Evolutionary conservation across 768 basidiomycete species (phyloP), one percentile per base, ranked within the genome.

Genomic region (Lentinula sp.): DNA sequence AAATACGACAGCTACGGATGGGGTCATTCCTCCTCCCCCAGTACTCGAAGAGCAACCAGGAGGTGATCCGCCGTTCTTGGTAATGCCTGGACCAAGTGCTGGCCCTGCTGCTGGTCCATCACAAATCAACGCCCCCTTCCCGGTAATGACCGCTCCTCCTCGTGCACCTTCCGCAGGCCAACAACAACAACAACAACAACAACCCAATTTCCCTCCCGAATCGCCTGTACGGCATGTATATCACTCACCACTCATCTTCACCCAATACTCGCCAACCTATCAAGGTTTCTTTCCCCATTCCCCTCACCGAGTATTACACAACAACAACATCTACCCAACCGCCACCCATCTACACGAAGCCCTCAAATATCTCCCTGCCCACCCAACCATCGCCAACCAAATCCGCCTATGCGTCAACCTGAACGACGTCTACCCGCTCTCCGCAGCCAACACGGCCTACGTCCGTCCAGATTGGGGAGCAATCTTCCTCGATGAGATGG

Each of bases 341-440:
- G 91, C 87, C 9, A 71, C 85, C 66, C 91, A 93, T 65, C 77
- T 93, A n/a, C 80, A 84, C 58, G 89, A 93, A 71, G 89, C 90
- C 8, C 74, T 88, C 67, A 88, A 88, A 69, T 93, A 85, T 70
- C 66, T 84, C 54, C 61, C 61, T 41, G 76, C 77, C 2, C 70
- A 75, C 20, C 74, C 76, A 2, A 82, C 81, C 0, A 65, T 88
- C 16, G 84, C 84, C 10, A 85, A 89, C 59, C 65, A 66, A 33
- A 86, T 92, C 60, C 77, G 88, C 18, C 48, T n/a, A 1, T 74
- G 72, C 59, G 57, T 61, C 7, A 67, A 74, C 39, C 68, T 77
- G 13, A 66, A 66, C 12, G 72, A 76, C 0, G 74, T 82, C 3
- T 78, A 77, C 65, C 71, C 70, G 0, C 56, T 78, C 13, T 69